phyloP scores from a whole-genome alignment of 2,329 filamentous ascomycete genomes.

The Ilyonectria robusta region DNA sequence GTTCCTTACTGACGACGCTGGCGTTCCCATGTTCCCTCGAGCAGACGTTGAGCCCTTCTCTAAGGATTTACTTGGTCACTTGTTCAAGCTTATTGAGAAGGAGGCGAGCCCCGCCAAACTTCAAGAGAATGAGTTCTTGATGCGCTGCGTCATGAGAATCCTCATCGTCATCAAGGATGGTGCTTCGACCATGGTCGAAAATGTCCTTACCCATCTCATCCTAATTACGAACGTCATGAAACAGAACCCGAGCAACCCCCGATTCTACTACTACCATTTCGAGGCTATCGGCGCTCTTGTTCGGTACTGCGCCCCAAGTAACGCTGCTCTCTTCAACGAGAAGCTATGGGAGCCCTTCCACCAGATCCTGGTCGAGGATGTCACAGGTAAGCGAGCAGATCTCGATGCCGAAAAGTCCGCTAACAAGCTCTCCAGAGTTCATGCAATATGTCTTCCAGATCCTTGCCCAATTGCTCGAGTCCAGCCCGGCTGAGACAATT shows the following conservation, averaged over 20 bases:
- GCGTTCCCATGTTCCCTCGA: constrained; percentile 84
- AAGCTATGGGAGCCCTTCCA: constrained; percentile 89
- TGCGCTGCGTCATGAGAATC: constrained; percentile 98
- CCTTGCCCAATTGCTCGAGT: constrained; percentile 90
- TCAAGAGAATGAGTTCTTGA: constrained; percentile 98
- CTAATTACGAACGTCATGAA: constrained; percentile 93
- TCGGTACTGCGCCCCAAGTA: constrained; percentile 72
- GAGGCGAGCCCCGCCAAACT: constrained; percentile 90
- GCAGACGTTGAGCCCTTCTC: constrained; percentile 85
- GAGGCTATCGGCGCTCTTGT: constrained; percentile 94
- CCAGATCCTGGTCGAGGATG: constrained; percentile 82
- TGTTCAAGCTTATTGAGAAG: constrained; percentile 92
- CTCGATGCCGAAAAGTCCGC: constrained; percentile 21
- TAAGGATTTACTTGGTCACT: constrained; percentile 87
- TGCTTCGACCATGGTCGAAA: constrained; percentile 80
- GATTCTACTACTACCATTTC: constrained; percentile 99
- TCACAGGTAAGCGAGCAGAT: constrained; percentile 72
- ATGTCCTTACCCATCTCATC: constrained; percentile 86
- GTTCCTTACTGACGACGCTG: constrained; percentile 82
- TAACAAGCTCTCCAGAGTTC: constrained; percentile 76
- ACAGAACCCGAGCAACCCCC: constrained; percentile 95
- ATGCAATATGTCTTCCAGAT: constrained; percentile 97
- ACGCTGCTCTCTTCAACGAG: constrained; percentile 82
- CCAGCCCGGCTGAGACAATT: constrained; percentile 83
- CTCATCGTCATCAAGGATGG: constrained; percentile 93